Evolutionary conservation across 441 rosid species (phyloP), one percentile per base, ranked within the genome.

Genomic region (Populus hybrid): DNA sequence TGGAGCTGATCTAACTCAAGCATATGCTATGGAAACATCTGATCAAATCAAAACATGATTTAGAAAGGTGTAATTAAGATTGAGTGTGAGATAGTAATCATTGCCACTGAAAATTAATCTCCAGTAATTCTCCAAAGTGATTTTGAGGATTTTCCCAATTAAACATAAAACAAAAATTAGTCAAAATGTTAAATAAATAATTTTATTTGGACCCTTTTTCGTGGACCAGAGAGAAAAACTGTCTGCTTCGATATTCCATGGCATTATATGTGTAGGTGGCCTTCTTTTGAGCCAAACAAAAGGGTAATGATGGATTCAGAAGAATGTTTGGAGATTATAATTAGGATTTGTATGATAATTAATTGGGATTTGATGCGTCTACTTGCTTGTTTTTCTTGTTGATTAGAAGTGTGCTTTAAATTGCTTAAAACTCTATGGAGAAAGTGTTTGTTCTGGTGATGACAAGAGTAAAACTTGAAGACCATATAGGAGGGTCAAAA

Each of bases 331-430:
- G 65, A 67, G 75, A 81, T 57, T 75, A 67, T 78, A 73, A 80
- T 86, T 76, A 74, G 63, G 7, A 46, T 72, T 63, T 72, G 76
- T 28, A 83, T 81, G 59, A 69, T 83, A 46, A 84, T 76, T 72
- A 75, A 75, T 69, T 32, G 46, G 12, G 67, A 57, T 26, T 75
- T 69, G 59, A 74, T 75, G 73, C 74, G 32, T 59, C 82, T 70
- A 77, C 80, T 70, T 4, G 18, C 36, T 76, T 30, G 70, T 26
- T 38, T 76, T 59, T 74, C 14, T 7, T 36, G 74, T 7, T 73
- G 70, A 66, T 77, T 79, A 75, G 28, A 75, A 80, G 34, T 82
- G 74, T 61, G 79, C 77, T 82, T 79, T 36, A 82, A 75, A 79
- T 75, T 61, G 79, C 77, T 82, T 79, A 30, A 82, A 75, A 79